A percentile compares a stretch with the other conserved stretches of the same genome.
Conservation (phyloP, 305 asterid species). For the Rubia peregrina region DNA sequence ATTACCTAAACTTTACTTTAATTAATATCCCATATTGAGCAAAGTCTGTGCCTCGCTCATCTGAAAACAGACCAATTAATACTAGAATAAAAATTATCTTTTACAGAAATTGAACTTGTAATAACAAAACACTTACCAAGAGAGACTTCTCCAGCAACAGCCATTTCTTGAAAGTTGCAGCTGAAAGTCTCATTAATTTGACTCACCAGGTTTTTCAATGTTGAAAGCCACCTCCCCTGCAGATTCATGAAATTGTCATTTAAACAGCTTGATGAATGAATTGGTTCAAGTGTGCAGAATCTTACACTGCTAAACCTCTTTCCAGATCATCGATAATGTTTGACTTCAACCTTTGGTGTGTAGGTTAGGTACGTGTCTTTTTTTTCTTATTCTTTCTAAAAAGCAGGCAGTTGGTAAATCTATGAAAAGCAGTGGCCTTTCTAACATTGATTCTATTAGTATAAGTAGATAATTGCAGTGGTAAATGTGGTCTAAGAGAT, state of each 20-base stretch:
- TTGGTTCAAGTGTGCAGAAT: not conserved
- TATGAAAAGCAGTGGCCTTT: not conserved
- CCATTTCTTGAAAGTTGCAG: slow-evolving; percentile 94
- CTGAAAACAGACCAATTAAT: slow-evolving; percentile 37
- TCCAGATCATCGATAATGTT: not conserved
- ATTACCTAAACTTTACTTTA: slow-evolving; percentile 95
- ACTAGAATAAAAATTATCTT: slow-evolving; percentile 17
- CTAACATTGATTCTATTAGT: not conserved
- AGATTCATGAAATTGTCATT: slow-evolving; percentile 19
- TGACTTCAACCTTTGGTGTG: not conserved
- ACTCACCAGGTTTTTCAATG: slow-evolving; percentile 65
- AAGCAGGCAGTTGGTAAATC: not conserved
- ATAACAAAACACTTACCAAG: slow-evolving; percentile 45
- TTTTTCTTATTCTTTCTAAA: not conserved
- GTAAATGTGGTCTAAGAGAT: not conserved
- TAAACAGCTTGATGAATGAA: slow-evolving; percentile 10
- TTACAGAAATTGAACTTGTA: slow-evolving; percentile 14
- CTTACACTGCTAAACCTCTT: not conserved
- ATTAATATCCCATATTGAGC: slow-evolving; percentile 87
- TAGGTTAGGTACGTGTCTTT: not conserved
- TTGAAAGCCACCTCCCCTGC: slow-evolving; percentile 92
- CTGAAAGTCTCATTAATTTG: slow-evolving; percentile 85
- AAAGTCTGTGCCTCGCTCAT: slow-evolving; percentile 78
- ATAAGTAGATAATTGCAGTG: not conserved
- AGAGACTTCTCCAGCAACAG: slow-evolving; percentile 96